Conservation (phyloP, 2,329 filamentous ascomycete species). For the Cytospora chrysosperma region DNA sequence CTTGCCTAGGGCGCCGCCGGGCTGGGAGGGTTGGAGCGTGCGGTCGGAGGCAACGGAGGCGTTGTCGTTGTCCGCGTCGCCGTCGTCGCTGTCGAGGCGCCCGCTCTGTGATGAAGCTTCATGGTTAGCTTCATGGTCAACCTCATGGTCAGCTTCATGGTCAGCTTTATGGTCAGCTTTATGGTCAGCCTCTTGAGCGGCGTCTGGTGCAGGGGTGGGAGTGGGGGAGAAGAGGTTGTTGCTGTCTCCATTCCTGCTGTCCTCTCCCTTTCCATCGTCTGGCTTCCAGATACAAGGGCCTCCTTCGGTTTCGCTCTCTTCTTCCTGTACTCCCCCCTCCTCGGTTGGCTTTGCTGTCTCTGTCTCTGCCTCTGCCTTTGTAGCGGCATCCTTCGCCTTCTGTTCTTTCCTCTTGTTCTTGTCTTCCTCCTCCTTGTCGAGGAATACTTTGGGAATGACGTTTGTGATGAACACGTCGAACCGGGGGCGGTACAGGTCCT, state of each 20-base stretch:
- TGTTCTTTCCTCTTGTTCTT: background rate
- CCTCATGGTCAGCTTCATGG: too few relatives aligned
- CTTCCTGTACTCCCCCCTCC: background rate
- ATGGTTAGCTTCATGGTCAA: too few relatives aligned
- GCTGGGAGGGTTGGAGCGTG: background rate
- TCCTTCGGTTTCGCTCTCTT: background rate
- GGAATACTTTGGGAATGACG: slow-evolving; percentile 2
- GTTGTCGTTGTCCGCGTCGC: background rate
- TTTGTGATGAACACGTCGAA: slow-evolving; percentile 5
- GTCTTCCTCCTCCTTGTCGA: background rate
- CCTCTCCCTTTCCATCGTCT: background rate
- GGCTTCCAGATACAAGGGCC: background rate
- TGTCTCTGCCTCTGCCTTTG: background rate
- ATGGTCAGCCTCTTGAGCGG: background rate
- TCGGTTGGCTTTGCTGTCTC: background rate
- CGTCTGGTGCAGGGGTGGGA: background rate
- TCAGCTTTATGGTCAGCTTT: too few relatives aligned
- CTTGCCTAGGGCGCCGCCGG: background rate
- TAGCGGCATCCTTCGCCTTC: background rate
- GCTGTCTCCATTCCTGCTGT: background rate
- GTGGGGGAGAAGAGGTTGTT: background rate
- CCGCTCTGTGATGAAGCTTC: too few relatives aligned
- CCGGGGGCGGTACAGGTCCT: slow-evolving; percentile 12
- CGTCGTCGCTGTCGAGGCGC: background rate
- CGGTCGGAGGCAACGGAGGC: background rate